Evolutionary conservation across 2,329 filamentous ascomycete genomes (phyloP).

Genomic region (Xylariaceae sp.): DNA sequence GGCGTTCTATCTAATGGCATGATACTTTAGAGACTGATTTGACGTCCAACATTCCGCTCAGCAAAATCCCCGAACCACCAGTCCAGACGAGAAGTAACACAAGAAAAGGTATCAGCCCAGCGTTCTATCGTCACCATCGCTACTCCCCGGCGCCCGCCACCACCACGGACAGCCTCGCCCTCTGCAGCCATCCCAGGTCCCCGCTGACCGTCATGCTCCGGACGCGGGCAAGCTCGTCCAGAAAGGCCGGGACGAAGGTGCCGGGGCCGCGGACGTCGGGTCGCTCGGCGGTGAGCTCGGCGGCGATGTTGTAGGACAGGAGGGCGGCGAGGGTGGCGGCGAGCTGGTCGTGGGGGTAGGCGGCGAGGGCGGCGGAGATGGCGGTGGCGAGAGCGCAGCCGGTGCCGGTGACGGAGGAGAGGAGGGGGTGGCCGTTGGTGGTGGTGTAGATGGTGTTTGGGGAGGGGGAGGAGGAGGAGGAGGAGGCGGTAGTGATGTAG

Average conservation of each 20-base stretch:
- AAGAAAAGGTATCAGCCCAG: too few relatives aligned
- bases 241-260: constrained; percentile 78
- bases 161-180: neutral
- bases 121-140: too few relatives aligned
- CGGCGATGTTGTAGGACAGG: constrained; percentile 70
- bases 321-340: constrained; percentile 68
- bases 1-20: too few relatives aligned
- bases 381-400: constrained; percentile 84
- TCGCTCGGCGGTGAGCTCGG: constrained; percentile 63
- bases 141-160: too few relatives aligned
- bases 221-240: constrained; percentile 63
- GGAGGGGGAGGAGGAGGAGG: too few relatives aligned
- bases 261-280: constrained; percentile 72
- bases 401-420: constrained; percentile 70
- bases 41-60: too few relatives aligned
- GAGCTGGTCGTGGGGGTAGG: constrained; percentile 57
- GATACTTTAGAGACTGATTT: too few relatives aligned
- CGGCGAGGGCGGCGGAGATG: constrained; percentile 70
- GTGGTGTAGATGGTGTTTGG: constrained; percentile 61
- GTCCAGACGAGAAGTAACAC: too few relatives aligned
- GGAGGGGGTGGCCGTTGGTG: constrained; percentile 69
- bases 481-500: constrained; percentile 74
- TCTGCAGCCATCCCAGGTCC: constrained; percentile 44
- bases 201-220: constrained; percentile 44
- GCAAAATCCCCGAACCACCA: too few relatives aligned